Evolutionary conservation across 306 rosid genomes (phyloP), one percentile per base, ranked within the genome.

Genomic region (Quercus wislizeni): DNA sequence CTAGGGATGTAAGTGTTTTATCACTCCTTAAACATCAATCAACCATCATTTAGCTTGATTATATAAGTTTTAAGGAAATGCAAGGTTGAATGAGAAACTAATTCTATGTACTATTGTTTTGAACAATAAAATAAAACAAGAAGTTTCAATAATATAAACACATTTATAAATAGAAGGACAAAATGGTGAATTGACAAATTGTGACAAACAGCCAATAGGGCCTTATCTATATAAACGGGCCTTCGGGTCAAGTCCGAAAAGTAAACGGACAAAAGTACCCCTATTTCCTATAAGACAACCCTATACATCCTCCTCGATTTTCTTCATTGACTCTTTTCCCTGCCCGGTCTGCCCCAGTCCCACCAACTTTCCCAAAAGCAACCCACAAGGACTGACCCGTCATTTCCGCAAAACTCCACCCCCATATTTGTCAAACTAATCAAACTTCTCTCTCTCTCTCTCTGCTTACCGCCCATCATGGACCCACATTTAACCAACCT

Each of bases 231-330:
- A 7, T 41, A 8, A 49, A 49, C 17, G 54, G 54, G 54, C 54
- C 14, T 49, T 49, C 54, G 79, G 79, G 54, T 55, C 17, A 76
- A 77, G 64, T 63, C 56, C 68, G 70, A 69, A 72, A 61, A 79
- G 78, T 9, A 74, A 80, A 81, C 81, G 80, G 87, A 88, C 87
- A 81, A 78, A 79, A 83, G 63, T 70, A 59, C 80, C 85, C 89
- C 87, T 74, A 75, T 52, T 78, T 78, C 89, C 87, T 74, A 75
- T 52, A 64, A 70, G 80, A 77, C 71, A 78, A 59, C 25, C 74
- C 77, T 70, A 35, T 75, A 49, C 61, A 59, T 77, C 83, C 43
- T 77, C 80, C 79, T 79, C 80, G 82, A 79, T 67, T 83, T 81
- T 78, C 79, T 77, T n/a, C 80, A 20, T 83, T 64, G 85, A 87